Evolutionary conservation across 805 yeast species (phyloP).

Genomic region (Kuraishia piskuri): DNA sequence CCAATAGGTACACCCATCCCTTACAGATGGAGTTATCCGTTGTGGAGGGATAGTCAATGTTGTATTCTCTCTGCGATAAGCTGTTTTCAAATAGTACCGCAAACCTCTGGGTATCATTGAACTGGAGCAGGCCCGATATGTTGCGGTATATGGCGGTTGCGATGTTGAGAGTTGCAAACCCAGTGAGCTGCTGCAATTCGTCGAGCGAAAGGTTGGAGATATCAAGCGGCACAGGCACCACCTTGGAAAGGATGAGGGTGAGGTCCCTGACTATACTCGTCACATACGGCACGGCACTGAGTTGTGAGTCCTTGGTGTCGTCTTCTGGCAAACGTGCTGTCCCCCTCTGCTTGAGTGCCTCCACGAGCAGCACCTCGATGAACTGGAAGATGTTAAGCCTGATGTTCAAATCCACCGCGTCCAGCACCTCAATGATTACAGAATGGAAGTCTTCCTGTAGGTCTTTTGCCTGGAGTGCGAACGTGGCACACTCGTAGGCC

Average conservation of each 20-base stretch:
- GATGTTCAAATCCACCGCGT: constrained; percentile 44
- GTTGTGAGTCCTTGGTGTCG: background rate
- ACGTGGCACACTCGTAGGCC: constrained; percentile 43
- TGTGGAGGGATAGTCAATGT: constrained; percentile 14
- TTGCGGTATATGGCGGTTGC: constrained; percentile 15
- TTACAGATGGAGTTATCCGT: constrained; percentile 23
- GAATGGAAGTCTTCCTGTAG: constrained; percentile 62
- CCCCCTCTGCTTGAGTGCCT: constrained; percentile 1
- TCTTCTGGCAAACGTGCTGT: background rate
- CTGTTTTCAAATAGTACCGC: constrained; percentile 10
- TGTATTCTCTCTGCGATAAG: constrained; percentile 28
- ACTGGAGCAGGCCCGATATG: constrained; percentile 16
- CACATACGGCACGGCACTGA: constrained; percentile 9
- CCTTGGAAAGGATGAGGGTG: constrained; percentile 21
- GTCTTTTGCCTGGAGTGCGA: constrained; percentile 48
- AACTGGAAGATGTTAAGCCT: constrained; percentile 63
- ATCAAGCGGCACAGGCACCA: constrained; percentile 24
- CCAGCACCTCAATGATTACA: constrained; percentile 53
- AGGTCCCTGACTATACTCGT: constrained; percentile 22
- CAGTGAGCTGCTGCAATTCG: constrained; percentile 6
- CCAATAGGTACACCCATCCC: constrained; percentile 10
- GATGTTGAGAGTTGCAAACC: constrained; percentile 20
- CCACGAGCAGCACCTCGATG: constrained; percentile 47
- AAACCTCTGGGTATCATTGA: constrained; percentile 5
- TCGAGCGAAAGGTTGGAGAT: background rate